Base-by-base conservation (phyloP, 1,139 yeast genomes). In the Pneumocystis jirovecii region DNA sequence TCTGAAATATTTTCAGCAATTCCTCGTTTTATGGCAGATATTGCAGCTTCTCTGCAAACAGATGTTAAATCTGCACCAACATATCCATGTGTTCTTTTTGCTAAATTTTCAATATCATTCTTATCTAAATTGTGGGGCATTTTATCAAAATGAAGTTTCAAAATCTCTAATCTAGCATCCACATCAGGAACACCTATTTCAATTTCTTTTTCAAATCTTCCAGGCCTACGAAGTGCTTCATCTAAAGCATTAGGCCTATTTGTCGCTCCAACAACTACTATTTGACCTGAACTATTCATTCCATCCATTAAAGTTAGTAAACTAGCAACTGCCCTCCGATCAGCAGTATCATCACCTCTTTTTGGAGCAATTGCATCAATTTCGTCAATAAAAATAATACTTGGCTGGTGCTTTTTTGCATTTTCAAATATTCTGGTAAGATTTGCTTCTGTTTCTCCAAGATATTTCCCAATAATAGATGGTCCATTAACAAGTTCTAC, bases 121-220 rank as follows among this genome's bases (percentile, higher is more conserved):
- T 74, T 75, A 60, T 86, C 85, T 60, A 93, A 74, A 0, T 76
- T 76, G 72, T 84, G 85, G 63, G 89, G 87, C 87, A 90, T 89
- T 64, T 78, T 80, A 1, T 73, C 73, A 66, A 93, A 80, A 69
- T 86, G 87, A 69, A 86, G 82, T 39, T 71, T 70, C 64, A 93
- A 78, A 70, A 93, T 95, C 74, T 89, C 96, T 71, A 88, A 81
- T 77, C 98, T 86, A 70, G 96, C 97, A 68, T 87, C 86, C 64
- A 93, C 96, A 78, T 93, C 97, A 62, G 98, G 98, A 70, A 93
- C 95, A 75, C 97, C 97, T 73, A 93, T 87, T 76, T 93, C 97
- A 69, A 91, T 95, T 78, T 91, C 97, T 73, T 88, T 90, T 71
- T 93, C 97, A 73, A 91, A 88, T 70, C 97, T 78, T 0, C 97